phyloP scores from a whole-genome alignment of 2,329 filamentous ascomycete species.

The Fusarium sp. region DNA sequence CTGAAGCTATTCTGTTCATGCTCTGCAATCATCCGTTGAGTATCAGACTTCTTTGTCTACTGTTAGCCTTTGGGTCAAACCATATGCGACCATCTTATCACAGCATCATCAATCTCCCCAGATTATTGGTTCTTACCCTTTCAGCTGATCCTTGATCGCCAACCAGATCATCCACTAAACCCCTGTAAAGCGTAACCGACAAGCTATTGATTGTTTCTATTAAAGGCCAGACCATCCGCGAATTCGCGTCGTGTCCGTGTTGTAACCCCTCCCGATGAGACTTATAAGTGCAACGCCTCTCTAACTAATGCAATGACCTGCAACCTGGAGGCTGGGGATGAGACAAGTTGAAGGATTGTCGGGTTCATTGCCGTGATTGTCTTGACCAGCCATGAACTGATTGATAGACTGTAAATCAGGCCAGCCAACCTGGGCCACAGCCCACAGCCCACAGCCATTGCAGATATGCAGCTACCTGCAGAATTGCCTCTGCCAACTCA shows the following conservation, averaged over 20 bases:
- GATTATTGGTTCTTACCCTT: constrained; percentile 22
- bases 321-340: constrained; percentile 35
- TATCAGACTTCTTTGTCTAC: background rate
- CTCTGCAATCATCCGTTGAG: background rate
- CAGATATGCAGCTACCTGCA: background rate
- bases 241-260: constrained; percentile 43
- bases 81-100: constrained; percentile 40
- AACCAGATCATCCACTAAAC: constrained; percentile 18
- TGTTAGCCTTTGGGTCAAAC: background rate
- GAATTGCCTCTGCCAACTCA: constrained; percentile 27
- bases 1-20: background rate
- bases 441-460: background rate
- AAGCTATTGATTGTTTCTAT: constrained; percentile 28
- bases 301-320: constrained; percentile 32
- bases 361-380: background rate
- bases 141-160: constrained; percentile 35
- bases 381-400: background rate
- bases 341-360: constrained; percentile 1
- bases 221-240: constrained; percentile 45
- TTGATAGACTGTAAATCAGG: background rate
- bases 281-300: constrained; percentile 14
- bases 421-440: background rate
- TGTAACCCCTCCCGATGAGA: constrained; percentile 27
- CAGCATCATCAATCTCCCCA: constrained; percentile 3
- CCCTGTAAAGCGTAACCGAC: constrained; percentile 15